Evolutionary conservation across 495 filamentous ascomycete species (phyloP).

Genomic region (Aspergillus egyptiacus): DNA sequence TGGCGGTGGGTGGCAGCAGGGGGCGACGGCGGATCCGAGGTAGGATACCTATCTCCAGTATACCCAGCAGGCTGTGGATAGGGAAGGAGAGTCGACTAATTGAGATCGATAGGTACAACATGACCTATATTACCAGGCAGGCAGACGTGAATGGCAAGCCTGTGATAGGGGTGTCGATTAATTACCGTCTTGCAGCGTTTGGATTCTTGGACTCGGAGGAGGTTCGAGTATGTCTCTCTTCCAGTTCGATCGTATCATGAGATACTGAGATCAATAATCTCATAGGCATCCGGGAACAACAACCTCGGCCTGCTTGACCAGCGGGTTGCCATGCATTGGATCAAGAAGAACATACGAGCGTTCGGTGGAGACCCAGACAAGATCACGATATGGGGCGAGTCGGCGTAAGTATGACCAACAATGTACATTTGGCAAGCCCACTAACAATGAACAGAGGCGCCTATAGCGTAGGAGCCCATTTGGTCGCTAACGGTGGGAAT

Average conservation of each 20-base stretch:
- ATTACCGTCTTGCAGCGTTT: slow-evolving; percentile 66
- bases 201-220: slow-evolving; percentile 58
- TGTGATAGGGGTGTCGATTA: slow-evolving; percentile 66
- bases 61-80: slow-evolving; percentile 5
- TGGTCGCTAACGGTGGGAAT: slow-evolving; percentile 30
- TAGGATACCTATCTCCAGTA: no score
- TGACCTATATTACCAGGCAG: slow-evolving; percentile 34
- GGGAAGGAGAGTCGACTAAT: not conserved
- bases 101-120: slow-evolving; percentile 23
- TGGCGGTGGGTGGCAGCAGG: slow-evolving; percentile 51
- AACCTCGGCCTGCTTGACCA: slow-evolving; percentile 49
- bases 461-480: slow-evolving; percentile 34
- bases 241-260: not conserved
- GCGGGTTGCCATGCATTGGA: slow-evolving; percentile 44
- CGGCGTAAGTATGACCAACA: slow-evolving; percentile 43
- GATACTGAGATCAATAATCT: no score
- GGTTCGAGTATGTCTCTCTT: slow-evolving; percentile 27
- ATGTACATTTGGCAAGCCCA: no score
- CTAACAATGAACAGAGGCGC: slow-evolving; percentile 22
- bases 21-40: slow-evolving; percentile 34
- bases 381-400: slow-evolving; percentile 69
- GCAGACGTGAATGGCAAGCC: slow-evolving; percentile 45
- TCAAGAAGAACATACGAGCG: slow-evolving; percentile 43
- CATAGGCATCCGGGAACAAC: slow-evolving; percentile 40
- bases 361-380: slow-evolving; percentile 52